Conservation (phyloP, 306 rosid species). For the Vigna nakashimae region DNA sequence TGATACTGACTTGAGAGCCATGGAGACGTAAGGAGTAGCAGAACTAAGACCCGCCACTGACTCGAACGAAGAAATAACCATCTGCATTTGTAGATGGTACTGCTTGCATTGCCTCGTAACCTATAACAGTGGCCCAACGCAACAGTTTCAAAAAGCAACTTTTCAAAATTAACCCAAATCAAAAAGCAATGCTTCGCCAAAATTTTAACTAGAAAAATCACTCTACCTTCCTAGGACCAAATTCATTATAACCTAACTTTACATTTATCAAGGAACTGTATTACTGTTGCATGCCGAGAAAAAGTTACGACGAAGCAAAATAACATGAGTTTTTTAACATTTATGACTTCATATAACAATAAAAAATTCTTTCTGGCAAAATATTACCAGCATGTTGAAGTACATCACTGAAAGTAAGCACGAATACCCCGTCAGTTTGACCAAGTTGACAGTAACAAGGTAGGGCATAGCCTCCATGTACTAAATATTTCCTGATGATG, state of each 20-base stretch:
- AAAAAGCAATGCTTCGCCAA: background rate
- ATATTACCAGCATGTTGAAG: background rate
- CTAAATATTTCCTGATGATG: background rate
- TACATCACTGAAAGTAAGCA: background rate
- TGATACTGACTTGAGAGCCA: conserved; percentile 72
- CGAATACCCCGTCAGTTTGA: conserved; percentile 9
- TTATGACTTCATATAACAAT: background rate
- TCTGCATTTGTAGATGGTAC: conserved; percentile 93
- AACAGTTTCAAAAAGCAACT: conserved; percentile 17
- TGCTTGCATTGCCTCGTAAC: conserved; percentile 80
- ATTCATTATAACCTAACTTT: too few species aligned
- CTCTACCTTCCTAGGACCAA: too few species aligned
- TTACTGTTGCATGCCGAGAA: background rate
- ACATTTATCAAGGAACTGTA: background rate
- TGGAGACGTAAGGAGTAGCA: conserved; percentile 74
- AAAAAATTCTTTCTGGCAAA: background rate
- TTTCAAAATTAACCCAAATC: background rate
- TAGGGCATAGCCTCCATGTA: background rate
- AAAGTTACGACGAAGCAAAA: background rate
- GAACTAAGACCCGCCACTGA: conserved; percentile 86
- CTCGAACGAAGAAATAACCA: conserved; percentile 89
- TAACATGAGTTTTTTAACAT: background rate
- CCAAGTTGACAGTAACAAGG: conserved; percentile 12
- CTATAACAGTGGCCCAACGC: conserved; percentile 47
- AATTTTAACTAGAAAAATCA: background rate